Evolutionary conservation across 805 yeast genomes (phyloP), one percentile per base, ranked within the genome.

Genomic region (Lachancea cidri): DNA sequence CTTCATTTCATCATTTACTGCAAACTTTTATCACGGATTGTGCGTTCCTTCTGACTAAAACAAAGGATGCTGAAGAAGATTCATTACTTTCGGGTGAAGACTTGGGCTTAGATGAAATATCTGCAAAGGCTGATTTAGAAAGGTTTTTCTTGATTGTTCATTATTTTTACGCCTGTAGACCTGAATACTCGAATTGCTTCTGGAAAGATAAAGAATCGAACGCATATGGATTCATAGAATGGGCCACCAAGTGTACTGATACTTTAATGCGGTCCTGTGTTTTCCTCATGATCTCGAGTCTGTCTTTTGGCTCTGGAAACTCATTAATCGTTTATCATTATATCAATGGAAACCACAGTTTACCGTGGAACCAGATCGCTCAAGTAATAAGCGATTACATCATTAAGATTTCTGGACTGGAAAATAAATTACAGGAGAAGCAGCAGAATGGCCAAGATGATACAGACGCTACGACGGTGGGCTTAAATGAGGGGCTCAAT

Each of bases 241-340:
- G 98, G 98, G 94, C 95, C 0, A 71, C 93, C 2, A 79, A 77
- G 44, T 80, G 85, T 53, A 87, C 81, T 46, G 86, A 86, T 13
- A 81, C 91, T 7, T 68, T 87, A 36, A 86, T 88, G 67, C 76
- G 86, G 38, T 83, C 98, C 0, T 76, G 95, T 0, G 87, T 82
- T 53, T 79, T 89, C 48, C 71, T 86, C 42, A 74, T 91, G 72
- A 67, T 91, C 43, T 80, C 94, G 2, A 81, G 93, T 4, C 67
- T 91, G 30, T 72, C 93, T 0, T 70, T 73, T 15, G 81, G 83
- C n/a, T 66, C 71, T 2, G 71, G 71, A 17, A 73, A 76, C 44
- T 74, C 87, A 2, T 58, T 62, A 4, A 69, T 74, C 39, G 72
- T 73, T 0, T 77, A 71, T 52, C 74, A 70, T 40, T 79, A 76